Base-by-base conservation (phyloP, 2,329 filamentous ascomycete genomes). In the Colletotrichum noveboracense region DNA sequence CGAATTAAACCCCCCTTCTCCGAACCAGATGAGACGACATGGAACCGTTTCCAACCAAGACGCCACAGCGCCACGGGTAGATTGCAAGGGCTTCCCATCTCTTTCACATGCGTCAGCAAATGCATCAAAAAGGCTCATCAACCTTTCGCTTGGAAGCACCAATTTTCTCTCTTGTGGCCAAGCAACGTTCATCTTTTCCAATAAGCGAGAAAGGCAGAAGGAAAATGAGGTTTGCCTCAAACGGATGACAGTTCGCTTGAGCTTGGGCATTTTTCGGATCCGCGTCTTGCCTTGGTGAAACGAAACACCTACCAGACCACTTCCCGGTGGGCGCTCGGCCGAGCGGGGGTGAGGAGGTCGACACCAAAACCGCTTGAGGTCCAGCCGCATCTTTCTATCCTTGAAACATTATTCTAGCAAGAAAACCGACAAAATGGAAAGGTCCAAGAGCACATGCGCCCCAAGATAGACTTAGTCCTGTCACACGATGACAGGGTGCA, bases 401-500 rank as follows among this genome's bases (percentile, higher is more conserved):
- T 55, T 70, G 67, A 70, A 70, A 70, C 67, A 62, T 24, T 30
- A 18, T 36, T 30, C 26, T 26, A 12, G 7, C 6, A 8, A 52
- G 10, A 16, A n/a, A 62, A 48, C 56, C 26, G 56, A 26, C 36
- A 5, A 62, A 62, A 48, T 18, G 58, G 34, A 38, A 21, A 13
- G 67, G 56, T 55, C 67, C 61, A 14, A 70, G 67, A 62, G 36
- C 67, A 34, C 36, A 52, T 70, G 36, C 36, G 18, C 10, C 36
- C 26, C 12, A 32, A 10, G 14, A 24, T 9, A n/a, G 26, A 52
- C 24, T 18, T 36, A 32, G 67, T 12, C 56, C 56, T 34, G 56
- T 70, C 67, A 70, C 67, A 70, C 56, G 36, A 62, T 62, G 56
- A 62, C 67, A 62, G 67, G 26, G 55, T 34, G 67, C 67, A 70